Evolutionary conservation across 352 stramenopile species (phyloP).

Genomic region (Globisporangium polare): DNA sequence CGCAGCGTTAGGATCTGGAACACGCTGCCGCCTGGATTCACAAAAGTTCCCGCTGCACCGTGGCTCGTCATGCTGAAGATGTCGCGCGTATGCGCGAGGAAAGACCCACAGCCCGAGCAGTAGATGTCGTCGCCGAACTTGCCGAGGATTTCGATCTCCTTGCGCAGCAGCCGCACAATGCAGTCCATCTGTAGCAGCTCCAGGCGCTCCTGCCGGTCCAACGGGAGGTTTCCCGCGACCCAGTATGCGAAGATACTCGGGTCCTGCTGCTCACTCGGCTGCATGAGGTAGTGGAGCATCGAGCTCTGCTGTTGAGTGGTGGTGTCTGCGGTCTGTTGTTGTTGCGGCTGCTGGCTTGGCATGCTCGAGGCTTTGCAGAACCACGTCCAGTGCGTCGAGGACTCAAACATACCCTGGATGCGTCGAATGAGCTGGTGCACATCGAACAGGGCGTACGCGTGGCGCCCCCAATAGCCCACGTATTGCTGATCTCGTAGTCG

Average conservation of each 20-base stretch:
- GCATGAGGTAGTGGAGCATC: slow-evolving; percentile 26
- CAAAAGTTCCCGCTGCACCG: slow-evolving; percentile 65
- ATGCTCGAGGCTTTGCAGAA: slow-evolving; percentile 35
- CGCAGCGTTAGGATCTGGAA: slow-evolving; percentile 80
- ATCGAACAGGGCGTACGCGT: slow-evolving; percentile 59
- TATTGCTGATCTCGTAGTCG: slow-evolving; percentile 27
- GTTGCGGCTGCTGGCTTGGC: slow-evolving; percentile 9
- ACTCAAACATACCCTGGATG: slow-evolving; percentile 66
- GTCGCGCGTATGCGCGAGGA: slow-evolving; percentile 62
- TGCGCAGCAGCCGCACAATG: slow-evolving; percentile 51
- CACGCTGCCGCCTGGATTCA: slow-evolving; percentile 73
- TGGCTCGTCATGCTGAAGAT: slow-evolving; percentile 78
- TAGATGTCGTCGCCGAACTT: slow-evolving; percentile 60
- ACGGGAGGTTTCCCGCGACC: slow-evolving; percentile 66
- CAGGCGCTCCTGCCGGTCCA: slow-evolving; percentile 54
- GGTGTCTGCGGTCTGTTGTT: slow-evolving; percentile 15
- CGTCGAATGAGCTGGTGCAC: slow-evolving; percentile 45
- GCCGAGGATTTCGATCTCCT: slow-evolving; percentile 54
- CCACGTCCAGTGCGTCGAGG: slow-evolving; percentile 70
- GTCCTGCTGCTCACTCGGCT: slow-evolving; percentile 39
- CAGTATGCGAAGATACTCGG: slow-evolving; percentile 76
- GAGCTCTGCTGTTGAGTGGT: slow-evolving; percentile 16
- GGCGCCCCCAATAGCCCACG: slow-evolving; percentile 42
- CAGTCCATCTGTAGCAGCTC: slow-evolving; percentile 58
- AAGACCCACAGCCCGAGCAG: slow-evolving; percentile 56